Conservation (phyloP, 2,329 filamentous ascomycete genomes). For the Fusarium lateritium region DNA sequence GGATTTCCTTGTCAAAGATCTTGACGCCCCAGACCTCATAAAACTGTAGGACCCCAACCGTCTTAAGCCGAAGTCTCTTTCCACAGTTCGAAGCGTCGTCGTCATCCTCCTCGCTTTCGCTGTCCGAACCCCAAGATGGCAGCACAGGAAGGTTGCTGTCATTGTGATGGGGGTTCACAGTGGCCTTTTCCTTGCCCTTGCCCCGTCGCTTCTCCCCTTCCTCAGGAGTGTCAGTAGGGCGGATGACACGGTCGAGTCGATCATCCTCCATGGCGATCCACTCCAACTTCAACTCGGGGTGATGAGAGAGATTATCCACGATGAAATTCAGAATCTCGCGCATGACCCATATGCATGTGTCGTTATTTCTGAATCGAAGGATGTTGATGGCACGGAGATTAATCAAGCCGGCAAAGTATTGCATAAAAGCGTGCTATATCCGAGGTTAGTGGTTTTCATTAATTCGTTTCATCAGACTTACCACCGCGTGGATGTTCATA, state of each 20-base stretch:
- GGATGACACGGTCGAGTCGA: conserved; percentile 64
- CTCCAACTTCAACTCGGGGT: conserved; percentile 69
- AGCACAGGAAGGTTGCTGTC: conserved; percentile 49
- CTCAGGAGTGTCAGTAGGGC: conserved; percentile 54
- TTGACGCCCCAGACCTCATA: conserved; percentile 63
- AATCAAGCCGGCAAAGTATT: conserved; percentile 63
- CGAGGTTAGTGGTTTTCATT: conserved; percentile 21
- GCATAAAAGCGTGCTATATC: conserved; percentile 69
- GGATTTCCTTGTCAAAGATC: conserved; percentile 73
- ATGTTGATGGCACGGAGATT: conserved; percentile 70
- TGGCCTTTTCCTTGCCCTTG: conserved; percentile 56
- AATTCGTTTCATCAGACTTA: conserved; percentile 55
- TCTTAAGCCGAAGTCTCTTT: conserved; percentile 55
- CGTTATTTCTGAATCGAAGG: conserved; percentile 67
- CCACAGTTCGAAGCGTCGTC: conserved; percentile 52
- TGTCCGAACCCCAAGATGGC: conserved; percentile 52
- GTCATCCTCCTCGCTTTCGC: conserved; percentile 53
- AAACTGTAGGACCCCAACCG: conserved; percentile 56
- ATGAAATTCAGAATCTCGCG: conserved; percentile 71
- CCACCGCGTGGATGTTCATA: conserved; percentile 68
- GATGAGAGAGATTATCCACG: conserved; percentile 70
- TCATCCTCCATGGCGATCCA: conserved; percentile 71
- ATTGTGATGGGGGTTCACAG: conserved; percentile 24
- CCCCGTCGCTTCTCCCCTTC: conserved; percentile 49
- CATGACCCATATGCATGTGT: conserved; percentile 70